phyloP scores from a whole-genome alignment of 148 eudicot genomes.

The Nyssa sinensis region DNA sequence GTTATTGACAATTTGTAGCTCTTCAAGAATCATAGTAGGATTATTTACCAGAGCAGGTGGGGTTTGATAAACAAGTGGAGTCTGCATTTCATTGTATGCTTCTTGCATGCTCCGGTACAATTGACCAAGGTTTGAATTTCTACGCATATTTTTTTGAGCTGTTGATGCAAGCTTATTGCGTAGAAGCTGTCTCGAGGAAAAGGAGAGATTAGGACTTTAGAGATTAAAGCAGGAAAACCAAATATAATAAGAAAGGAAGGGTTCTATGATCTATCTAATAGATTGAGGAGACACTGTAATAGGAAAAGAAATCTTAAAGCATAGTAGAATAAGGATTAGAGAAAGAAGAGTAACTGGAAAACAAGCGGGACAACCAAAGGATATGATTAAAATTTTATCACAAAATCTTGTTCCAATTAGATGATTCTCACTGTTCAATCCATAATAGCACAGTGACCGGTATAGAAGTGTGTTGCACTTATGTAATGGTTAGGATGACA shows the following conservation, averaged over 20 bases:
- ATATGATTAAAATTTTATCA: background rate
- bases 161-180: slow-evolving; percentile 82
- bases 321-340: background rate
- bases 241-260: background rate
- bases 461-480: background rate
- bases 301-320: slow-evolving; percentile 6
- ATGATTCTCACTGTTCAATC: background rate
- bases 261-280: background rate
- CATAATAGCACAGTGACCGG: background rate
- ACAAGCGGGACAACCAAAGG: background rate
- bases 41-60: slow-evolving; percentile 68
- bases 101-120: slow-evolving; percentile 78
- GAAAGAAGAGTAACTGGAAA: background rate
- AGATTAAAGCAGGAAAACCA: background rate
- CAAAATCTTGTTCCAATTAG: background rate
- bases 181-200: slow-evolving; percentile 56
- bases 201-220: background rate
- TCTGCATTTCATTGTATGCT: slow-evolving; percentile 90
- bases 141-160: slow-evolving; percentile 69
- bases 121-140: slow-evolving; percentile 71
- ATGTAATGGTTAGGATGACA: no score
- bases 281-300: background rate
- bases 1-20: background rate
- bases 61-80: slow-evolving; percentile 84
- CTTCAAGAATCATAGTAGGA: slow-evolving; percentile 3